These are phyloP conservation scores for Sporothrix phasma DNA, from an alignment of 2,329 filamentous ascomycete species.

Conservation along the genomic window DNA sequence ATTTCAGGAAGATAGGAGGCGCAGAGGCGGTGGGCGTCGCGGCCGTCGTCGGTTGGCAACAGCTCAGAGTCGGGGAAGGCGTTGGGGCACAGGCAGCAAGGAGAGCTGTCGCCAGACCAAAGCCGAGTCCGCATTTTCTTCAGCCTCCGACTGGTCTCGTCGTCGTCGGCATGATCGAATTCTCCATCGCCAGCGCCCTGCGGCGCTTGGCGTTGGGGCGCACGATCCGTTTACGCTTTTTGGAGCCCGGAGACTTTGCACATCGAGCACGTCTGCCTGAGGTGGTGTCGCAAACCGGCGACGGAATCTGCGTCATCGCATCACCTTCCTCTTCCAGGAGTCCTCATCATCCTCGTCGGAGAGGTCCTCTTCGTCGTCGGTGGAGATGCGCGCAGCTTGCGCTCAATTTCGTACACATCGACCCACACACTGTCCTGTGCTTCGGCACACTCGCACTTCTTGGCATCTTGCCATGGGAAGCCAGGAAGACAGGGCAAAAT, in stretches of 20 bases:
- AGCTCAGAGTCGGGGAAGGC: slow-evolving; percentile 72
- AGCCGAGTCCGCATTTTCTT: slow-evolving; percentile 72
- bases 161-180: slow-evolving; percentile 26
- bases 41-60: slow-evolving; percentile 78
- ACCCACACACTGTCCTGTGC: slow-evolving; percentile 98
- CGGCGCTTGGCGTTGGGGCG: slow-evolving; percentile 4
- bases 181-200: neutral
- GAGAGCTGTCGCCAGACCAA: slow-evolving; percentile 26
- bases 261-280: slow-evolving; percentile 36
- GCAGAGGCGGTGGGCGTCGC: slow-evolving; percentile 79
- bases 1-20: slow-evolving; percentile 89
- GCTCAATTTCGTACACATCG: slow-evolving; percentile 90
- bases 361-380: slow-evolving; percentile 68
- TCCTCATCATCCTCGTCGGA: slow-evolving; percentile 50
- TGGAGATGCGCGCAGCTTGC: slow-evolving; percentile 80
- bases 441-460: slow-evolving; percentile 91
- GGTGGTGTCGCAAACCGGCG: slow-evolving; percentile 65
- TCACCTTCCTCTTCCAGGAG: slow-evolving; percentile 55
- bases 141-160: slow-evolving; percentile 37
- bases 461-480: slow-evolving; percentile 89
- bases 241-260: slow-evolving; percentile 40
- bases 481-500: slow-evolving; percentile 94
- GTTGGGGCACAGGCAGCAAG: slow-evolving; percentile 88
- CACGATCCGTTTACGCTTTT: slow-evolving; percentile 58
- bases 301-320: slow-evolving; percentile 41